These are phyloP conservation scores for Pythium brassicae DNA, from an alignment of 352 stramenopile genomes.

Conservation along the genomic window DNA sequence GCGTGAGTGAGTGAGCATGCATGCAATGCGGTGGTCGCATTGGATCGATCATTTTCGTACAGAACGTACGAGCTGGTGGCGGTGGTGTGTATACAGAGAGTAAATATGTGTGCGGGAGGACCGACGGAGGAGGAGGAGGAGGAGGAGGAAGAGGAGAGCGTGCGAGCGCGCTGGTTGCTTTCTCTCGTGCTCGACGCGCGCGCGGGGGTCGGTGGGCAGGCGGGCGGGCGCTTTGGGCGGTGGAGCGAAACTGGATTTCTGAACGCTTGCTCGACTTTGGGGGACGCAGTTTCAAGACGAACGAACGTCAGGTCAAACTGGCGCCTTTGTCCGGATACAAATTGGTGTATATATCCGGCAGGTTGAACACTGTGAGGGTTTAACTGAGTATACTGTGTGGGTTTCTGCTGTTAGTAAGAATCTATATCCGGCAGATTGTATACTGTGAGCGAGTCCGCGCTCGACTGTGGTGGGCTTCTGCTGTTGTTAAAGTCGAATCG, in stretches of 20 bases:
- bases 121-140: too few species aligned
- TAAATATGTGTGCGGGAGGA: too few species aligned
- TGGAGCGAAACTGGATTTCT: conserved; percentile 4
- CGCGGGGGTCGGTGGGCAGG: neutral
- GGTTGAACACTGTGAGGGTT: neutral
- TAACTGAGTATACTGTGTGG: too few species aligned
- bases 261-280: neutral
- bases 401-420: too few species aligned
- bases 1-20: conserved; percentile 4
- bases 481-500: neutral
- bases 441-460: neutral
- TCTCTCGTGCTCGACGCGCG: too few species aligned
- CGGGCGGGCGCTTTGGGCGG: neutral
- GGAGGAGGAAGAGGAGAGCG: neutral
- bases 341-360: neutral
- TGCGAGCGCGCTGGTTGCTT: neutral
- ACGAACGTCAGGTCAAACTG: neutral
- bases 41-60: too few species aligned
- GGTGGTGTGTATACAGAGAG: too few species aligned
- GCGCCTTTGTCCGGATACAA: neutral
- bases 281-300: too few species aligned
- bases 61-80: too few species aligned
- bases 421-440: neutral
- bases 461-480: neutral
- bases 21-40: too few species aligned